Percentiles rank a stretch among this genome's conserved stretches.
phyloP scores from a whole-genome alignment of 2,329 filamentous ascomycete genomes.

The Elsinoe australis region DNA sequence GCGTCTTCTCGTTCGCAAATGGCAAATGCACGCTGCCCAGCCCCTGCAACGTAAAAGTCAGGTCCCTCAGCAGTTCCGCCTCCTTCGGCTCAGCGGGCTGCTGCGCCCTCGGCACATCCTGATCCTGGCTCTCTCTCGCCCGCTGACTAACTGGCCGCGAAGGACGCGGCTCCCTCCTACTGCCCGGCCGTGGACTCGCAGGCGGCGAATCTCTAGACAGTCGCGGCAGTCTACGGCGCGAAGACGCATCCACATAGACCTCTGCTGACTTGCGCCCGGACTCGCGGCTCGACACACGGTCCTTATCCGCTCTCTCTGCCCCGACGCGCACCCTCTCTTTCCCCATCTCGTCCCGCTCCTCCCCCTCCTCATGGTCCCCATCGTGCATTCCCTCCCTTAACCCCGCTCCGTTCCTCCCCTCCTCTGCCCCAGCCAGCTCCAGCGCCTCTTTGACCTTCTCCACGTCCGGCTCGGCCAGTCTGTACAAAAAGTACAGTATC shows the following conservation, averaged over 20 bases:
- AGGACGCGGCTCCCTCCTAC: constrained; percentile 2
- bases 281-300: constrained; percentile 29
- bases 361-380: constrained; percentile 12
- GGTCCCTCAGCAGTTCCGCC: constrained; percentile 50
- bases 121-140: constrained; percentile 1
- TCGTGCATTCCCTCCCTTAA: constrained; percentile 17
- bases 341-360: constrained; percentile 8
- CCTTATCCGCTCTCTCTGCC: constrained; percentile 17
- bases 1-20: constrained; percentile 60
- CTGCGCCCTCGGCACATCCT: not conserved
- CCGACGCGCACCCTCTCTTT: not conserved
- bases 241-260: constrained; percentile 34
- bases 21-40: constrained; percentile 77
- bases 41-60: constrained; percentile 89
- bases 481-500: constrained; percentile 83
- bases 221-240: constrained; percentile 38
- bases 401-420: constrained; percentile 14
- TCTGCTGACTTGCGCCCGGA: not conserved
- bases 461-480: constrained; percentile 55
- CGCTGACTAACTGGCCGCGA: not conserved
- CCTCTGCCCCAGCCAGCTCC: not conserved
- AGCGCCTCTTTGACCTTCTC: constrained; percentile 7
- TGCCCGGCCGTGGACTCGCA: constrained; percentile 20
- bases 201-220: constrained; percentile 27
- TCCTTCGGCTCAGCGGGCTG: constrained; percentile 29